Evolutionary conservation across 805 yeast genomes (phyloP), one percentile per base, ranked within the genome.

Genomic region (Kodamaea lidongshanica): DNA sequence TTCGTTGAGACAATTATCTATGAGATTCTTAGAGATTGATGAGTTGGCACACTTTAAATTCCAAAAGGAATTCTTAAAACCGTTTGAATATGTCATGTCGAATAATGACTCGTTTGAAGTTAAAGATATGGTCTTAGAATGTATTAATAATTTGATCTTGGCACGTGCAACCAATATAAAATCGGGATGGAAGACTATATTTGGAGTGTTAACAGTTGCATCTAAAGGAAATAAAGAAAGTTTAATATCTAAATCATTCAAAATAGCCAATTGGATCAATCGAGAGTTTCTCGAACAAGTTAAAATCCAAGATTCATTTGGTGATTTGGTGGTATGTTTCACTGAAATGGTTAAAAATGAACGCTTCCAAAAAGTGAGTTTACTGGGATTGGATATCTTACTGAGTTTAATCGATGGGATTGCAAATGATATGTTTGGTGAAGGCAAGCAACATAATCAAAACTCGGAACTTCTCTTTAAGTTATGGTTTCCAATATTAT

Each of bases 41-140:
- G 99, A 92, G 55, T 72, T 92, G 54, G 72, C 96, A 0, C 95
- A 94, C 48, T 92, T 92, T 68, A 87, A 83, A 54, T 92, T 92
- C 62, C 98, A 92, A 55, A 80, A 81, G 45, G 96, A 89, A 50
- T 94, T 92, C 48, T 69, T 92, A 52, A 76, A 78, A 48, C 98
- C 98, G 2, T 92, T 88, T 56, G 85, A 81, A 42, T 79, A 79
- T 50, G 78, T 87, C 13, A 68, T 92, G 44, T 56, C 65, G 32
- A 74, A 85, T 50, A 82, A 84, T 39, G 67, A 67, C 9, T 75
- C 79, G 17, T 52, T 69, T 7, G 81, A 78, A 31, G 89, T 87
- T 16, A 83, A 81, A 49, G 92, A 83, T 33, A 77, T 89, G 87
- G 87, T 85, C 6, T 65, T 92, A 35, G 95, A 88, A 43, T 88